A percentile compares a stretch with the other conserved stretches of the same genome.
Conservation (phyloP, 306 rosid genomes). For the Leucaena leucocephala region DNA sequence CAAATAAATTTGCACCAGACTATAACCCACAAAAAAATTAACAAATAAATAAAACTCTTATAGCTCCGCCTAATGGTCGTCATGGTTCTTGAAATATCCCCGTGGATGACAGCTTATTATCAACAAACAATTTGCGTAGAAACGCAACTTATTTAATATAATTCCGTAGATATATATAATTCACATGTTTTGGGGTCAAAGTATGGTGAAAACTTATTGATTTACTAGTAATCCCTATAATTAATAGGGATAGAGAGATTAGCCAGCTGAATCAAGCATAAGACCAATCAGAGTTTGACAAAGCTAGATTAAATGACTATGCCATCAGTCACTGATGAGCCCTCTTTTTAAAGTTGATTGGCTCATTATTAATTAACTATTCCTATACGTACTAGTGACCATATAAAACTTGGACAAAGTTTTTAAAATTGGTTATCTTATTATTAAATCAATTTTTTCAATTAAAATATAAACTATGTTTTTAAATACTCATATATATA, state of each 20-base stretch:
- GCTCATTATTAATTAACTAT: not conserved
- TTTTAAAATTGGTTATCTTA: not conserved
- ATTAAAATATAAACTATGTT: too few species aligned
- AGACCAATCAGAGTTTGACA: slow-evolving; percentile 42
- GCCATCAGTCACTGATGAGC: slow-evolving; percentile 35
- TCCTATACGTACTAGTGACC: not conserved
- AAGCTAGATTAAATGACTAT: slow-evolving; percentile 25
- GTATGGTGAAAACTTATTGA: slow-evolving; percentile 21
- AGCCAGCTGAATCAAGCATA: slow-evolving; percentile 1
- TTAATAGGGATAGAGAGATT: not conserved
- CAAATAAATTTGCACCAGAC: too few species aligned
- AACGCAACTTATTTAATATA: not conserved
- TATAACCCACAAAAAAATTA: slow-evolving; percentile 21
- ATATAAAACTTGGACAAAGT: not conserved
- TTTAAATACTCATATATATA: too few species aligned
- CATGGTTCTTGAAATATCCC: slow-evolving; percentile 33
- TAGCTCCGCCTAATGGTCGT: slow-evolving; percentile 35
- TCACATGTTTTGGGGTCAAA: slow-evolving; percentile 26
- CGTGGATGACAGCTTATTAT: slow-evolving; percentile 54
- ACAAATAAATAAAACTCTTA: slow-evolving; percentile 30
- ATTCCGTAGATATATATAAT: not conserved
- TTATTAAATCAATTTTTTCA: too few species aligned
- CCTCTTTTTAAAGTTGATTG: slow-evolving; percentile 2
- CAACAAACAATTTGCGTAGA: slow-evolving; percentile 36
- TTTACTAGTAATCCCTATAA: slow-evolving; percentile 15